Conservation (phyloP, 805 yeast species). For the Tetrapisispora arboricola region DNA sequence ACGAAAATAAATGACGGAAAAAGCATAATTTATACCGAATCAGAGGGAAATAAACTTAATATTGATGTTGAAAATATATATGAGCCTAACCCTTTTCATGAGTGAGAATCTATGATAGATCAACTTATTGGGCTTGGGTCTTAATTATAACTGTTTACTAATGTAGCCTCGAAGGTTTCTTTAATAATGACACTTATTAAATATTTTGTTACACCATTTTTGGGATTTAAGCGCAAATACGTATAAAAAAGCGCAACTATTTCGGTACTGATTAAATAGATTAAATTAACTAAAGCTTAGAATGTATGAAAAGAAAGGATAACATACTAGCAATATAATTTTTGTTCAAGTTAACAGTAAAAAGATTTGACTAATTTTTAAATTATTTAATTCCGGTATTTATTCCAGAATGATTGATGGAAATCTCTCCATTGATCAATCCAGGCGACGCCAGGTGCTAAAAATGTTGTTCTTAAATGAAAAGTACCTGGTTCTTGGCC, state of each 20-base stretch:
- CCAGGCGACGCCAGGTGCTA: constrained; percentile 93
- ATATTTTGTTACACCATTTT: no score
- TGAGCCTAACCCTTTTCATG: background rate
- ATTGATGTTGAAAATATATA: background rate
- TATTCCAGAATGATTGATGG: constrained; percentile 60
- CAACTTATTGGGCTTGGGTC: no score
- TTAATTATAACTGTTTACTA: no score
- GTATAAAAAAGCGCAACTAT: no score
- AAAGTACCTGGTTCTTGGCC: constrained; percentile 85
- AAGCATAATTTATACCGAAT: constrained; percentile 18
- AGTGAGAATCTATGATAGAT: background rate
- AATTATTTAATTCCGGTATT: constrained; percentile 33
- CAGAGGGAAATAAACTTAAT: background rate
- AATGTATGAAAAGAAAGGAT: no score
- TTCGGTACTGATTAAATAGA: no score
- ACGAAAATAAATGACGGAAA: constrained; percentile 15
- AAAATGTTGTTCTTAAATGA: constrained; percentile 92
- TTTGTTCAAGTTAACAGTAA: background rate
- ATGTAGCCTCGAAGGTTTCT: no score
- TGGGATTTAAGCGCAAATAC: no score
- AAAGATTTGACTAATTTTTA: background rate
- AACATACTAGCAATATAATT: background rate
- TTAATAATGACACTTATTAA: no score
- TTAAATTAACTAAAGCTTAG: no score
- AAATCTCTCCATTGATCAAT: constrained; percentile 67